phyloP scores from a whole-genome alignment of 108 stramenopile genomes.

The Mediolabrus comicus region DNA sequence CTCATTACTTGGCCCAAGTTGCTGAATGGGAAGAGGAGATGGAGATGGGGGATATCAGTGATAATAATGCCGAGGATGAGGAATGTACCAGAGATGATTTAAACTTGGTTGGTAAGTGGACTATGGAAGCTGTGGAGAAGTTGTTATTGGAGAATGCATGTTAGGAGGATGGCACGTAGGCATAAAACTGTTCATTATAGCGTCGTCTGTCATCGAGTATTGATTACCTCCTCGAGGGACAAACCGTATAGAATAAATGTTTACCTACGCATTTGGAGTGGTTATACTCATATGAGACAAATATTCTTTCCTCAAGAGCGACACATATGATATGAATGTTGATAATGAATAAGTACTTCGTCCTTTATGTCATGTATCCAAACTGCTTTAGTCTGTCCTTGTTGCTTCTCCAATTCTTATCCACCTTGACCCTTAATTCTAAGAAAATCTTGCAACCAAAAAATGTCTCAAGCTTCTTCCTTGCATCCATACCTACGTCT shows the following conservation, averaged over 20 bases:
- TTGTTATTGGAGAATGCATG: background rate
- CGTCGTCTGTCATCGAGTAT: too few relatives aligned
- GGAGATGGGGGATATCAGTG: too few relatives aligned
- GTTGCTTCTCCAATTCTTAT: slow-evolving; percentile 93
- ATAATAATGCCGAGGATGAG: slow-evolving; percentile 46
- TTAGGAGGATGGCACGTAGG: too few relatives aligned
- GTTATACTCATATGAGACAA: too few relatives aligned
- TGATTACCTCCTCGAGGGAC: too few relatives aligned
- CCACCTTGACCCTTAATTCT: slow-evolving; percentile 85
- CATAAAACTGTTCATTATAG: too few relatives aligned
- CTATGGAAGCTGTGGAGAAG: slow-evolving; percentile 53
- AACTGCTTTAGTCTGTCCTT: slow-evolving; percentile 73
- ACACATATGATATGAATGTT: too few relatives aligned
- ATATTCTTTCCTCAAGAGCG: too few relatives aligned
- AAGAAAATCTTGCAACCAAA: slow-evolving; percentile 75
- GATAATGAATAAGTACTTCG: too few relatives aligned
- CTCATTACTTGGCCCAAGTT: slow-evolving; percentile 69
- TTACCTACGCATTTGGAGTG: too few relatives aligned
- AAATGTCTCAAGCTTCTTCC: slow-evolving; percentile 75
- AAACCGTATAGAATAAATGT: too few relatives aligned
- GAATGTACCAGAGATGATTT: slow-evolving; percentile 43
- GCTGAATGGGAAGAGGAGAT: slow-evolving; percentile 44
- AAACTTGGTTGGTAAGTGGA: slow-evolving; percentile 82
- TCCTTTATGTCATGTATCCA: slow-evolving; percentile 72
- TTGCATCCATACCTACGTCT: slow-evolving; percentile 78